These are phyloP conservation scores for Phylloporus rhodoxanthus DNA, from an alignment of 768 basidiomycete species.

Conservation along the genomic window DNA sequence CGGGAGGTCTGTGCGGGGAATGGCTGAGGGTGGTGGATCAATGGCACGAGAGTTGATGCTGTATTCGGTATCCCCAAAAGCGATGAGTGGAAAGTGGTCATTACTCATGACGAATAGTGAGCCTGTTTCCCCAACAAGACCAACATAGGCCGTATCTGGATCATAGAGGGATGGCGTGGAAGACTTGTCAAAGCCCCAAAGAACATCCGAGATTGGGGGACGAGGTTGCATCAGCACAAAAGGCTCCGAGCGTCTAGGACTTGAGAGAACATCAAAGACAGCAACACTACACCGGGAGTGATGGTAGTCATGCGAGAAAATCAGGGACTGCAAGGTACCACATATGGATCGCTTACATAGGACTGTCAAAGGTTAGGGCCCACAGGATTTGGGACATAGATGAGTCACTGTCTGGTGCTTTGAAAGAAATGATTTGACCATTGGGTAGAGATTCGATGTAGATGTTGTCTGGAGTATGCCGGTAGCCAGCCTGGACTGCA, in stretches of 20 bases:
- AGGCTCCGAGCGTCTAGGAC: conserved; percentile 45
- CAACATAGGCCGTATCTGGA: conserved; percentile 71
- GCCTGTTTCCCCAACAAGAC: conserved; percentile 62
- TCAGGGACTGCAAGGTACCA: conserved; percentile 1
- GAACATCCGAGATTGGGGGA: conserved; percentile 65
- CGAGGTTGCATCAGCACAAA: conserved; percentile 87
- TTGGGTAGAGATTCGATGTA: conserved; percentile 80
- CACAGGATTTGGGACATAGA: conserved; percentile 45
- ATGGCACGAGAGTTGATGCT: conserved; percentile 28
- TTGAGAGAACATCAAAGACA: conserved; percentile 68
- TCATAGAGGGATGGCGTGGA: conserved; percentile 35
- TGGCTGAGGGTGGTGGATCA: conserved; percentile 33
- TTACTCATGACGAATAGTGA: conserved; percentile 86
- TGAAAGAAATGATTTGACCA: conserved; percentile 76
- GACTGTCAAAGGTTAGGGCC: conserved; percentile 53
- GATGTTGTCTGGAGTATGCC: conserved; percentile 65
- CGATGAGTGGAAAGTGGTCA: conserved; percentile 73
- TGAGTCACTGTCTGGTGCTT: conserved; percentile 31
- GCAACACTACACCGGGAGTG: conserved; percentile 54
- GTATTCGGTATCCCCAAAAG: conserved; percentile 50
- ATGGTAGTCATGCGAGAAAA: background rate
- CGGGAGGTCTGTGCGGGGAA: conserved; percentile 30
- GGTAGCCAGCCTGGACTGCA: conserved; percentile 65
- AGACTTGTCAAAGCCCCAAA: conserved; percentile 42
- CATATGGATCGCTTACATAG: conserved; percentile 49